Conservation (phyloP, 2,329 filamentous ascomycete species). For the Stagonosporopsis vannaccii region DNA sequence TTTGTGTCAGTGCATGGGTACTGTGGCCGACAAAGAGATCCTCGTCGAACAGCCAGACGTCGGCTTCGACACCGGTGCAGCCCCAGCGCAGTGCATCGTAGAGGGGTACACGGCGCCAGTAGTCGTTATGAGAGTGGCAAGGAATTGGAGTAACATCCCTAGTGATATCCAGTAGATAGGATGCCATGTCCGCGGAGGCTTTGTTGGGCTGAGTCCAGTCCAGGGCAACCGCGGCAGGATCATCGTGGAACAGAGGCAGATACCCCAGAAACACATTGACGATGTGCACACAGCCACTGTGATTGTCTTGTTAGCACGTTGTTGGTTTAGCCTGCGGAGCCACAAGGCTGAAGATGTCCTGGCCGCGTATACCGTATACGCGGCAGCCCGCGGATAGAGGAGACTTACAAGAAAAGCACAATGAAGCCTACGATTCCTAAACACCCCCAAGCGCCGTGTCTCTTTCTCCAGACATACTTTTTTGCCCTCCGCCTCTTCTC, state of each 20-base stretch:
- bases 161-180: constrained; percentile 57
- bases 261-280: constrained; percentile 50
- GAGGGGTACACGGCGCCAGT: constrained; percentile 63
- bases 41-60: constrained; percentile 62
- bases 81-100: constrained; percentile 63
- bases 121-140: constrained; percentile 67
- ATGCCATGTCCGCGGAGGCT: constrained; percentile 40
- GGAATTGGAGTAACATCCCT: constrained; percentile 58
- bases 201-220: constrained; percentile 54
- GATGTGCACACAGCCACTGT: constrained; percentile 53
- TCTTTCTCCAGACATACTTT: constrained; percentile 29
- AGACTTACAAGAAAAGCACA: constrained; percentile 46
- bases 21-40: constrained; percentile 65
- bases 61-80: constrained; percentile 64
- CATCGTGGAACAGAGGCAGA: constrained; percentile 48
- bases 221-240: constrained; percentile 36
- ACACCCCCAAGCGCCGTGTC: constrained; percentile 26
- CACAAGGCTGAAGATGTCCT: constrained; percentile 4
- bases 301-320: constrained; percentile 25
- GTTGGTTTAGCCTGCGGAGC: not conserved
- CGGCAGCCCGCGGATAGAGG: constrained; percentile 1
- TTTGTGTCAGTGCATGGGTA: constrained; percentile 54
- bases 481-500: constrained; percentile 27
- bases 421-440: constrained; percentile 30
- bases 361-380: constrained; percentile 5